Evolutionary conservation across 139 green algal species (phyloP).

Genomic region (Tetratostichococcus sp.): DNA sequence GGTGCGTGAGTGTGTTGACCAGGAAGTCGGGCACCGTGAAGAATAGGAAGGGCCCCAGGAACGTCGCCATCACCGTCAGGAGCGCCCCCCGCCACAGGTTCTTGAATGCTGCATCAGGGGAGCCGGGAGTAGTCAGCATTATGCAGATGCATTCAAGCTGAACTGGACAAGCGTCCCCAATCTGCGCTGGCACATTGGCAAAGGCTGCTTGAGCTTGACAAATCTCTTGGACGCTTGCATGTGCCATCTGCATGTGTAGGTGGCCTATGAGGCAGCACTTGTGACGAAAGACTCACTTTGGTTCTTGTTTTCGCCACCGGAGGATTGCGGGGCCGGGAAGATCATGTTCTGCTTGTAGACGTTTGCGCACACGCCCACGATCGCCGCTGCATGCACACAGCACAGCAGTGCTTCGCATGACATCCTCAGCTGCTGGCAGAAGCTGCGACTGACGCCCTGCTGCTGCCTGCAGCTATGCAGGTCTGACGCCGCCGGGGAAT

Average conservation of each 20-base stretch:
- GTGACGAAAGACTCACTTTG: slow-evolving; percentile 22
- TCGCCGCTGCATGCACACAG: slow-evolving; percentile 22
- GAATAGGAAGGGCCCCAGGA: slow-evolving; percentile 36
- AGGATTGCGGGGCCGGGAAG: slow-evolving; percentile 18
- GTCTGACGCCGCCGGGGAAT: too few relatives aligned
- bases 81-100: slow-evolving; percentile 47
- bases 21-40: slow-evolving; percentile 45
- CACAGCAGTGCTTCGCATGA: background rate
- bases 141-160: too few relatives aligned
- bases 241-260: too few relatives aligned
- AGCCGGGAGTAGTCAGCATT: too few relatives aligned
- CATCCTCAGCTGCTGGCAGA: background rate
- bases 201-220: background rate
- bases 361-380: slow-evolving; percentile 30
- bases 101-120: slow-evolving; percentile 24
- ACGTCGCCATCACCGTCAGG: slow-evolving; percentile 52
- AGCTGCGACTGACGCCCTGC: too few relatives aligned
- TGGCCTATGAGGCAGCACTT: background rate
- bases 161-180: too few relatives aligned
- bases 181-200: too few relatives aligned
- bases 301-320: slow-evolving; percentile 32
- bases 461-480: too few relatives aligned
- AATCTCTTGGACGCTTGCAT: background rate
- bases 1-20: slow-evolving; percentile 15
- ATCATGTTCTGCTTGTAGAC: slow-evolving; percentile 51